Base-by-base conservation (phyloP, 1,139 yeast species). In the Debaryomyces nepalensis region DNA sequence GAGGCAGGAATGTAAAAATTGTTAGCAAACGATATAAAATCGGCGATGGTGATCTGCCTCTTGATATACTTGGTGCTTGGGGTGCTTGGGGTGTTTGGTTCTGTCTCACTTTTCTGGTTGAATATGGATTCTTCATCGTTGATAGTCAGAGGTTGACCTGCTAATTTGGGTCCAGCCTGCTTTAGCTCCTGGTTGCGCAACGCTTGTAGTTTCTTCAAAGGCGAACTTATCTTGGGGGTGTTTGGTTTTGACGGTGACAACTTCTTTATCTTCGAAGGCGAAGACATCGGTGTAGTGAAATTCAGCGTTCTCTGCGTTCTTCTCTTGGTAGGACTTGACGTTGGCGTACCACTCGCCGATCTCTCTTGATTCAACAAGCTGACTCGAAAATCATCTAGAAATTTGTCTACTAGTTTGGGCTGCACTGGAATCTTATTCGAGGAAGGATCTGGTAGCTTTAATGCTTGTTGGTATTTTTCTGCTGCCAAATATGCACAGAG, bases 401-500 rank as follows among this genome's bases (percentile, higher is more conserved):
- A 50, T 37, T 68, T 66, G 4, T 59, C 55, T 0, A 75, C 64
- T 2, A 65, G 54, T 42, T 71, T 71, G 0, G 82, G 82, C 10
- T 82, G 84, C 3, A 82, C 60, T 0, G 93, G 91, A 7, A 84
- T 75, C 47, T 71, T 73, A 33, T 68, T 71, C 16, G 67, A 44
- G 15, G 67, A 64, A 1, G 86, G 81, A 4, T 64, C 70, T 0
- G 82, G 78, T 8, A 80, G 61, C 10, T 68, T 58, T 26, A 75
- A 63, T 29, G 60, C 61, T n/a, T 66, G 63, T 16, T 65, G 65
- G 37, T 77, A 72, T 49, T 70, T 70, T 45, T 81, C 84, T 9
- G 76, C 74, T 0, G 87, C 82, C 22, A 84, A 59, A 47, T 68
- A 79, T 2, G 88, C 86, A 58, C 88, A 81, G 11, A 85, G 58